Evolutionary conservation across 192 early-diverging fungal species (phyloP), one percentile per base, ranked within the genome.

Genomic region (Coemansia sp.): DNA sequence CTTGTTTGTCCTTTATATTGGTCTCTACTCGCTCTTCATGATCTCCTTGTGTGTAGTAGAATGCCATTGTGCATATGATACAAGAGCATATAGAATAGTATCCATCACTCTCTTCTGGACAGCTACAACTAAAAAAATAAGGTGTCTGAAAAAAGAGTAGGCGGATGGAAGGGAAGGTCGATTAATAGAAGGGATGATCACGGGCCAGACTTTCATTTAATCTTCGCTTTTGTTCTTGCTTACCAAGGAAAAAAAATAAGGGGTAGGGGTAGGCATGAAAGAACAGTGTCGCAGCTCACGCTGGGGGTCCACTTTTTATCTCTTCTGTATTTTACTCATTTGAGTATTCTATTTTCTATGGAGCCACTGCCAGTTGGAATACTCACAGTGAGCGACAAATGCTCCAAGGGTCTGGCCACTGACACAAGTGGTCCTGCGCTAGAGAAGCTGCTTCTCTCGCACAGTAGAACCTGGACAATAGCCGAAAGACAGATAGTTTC

Each of bases 361-460:
- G 38, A 44, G 70, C 4, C 64, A 18, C 7, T 58, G n/a, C 50
- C 65, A 7, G 73, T 71, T 0, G 78, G 73, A n/a, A 72, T 81
- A 18, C 66, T 81, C 12, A 83, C 69, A 66, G 87, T 90, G 34
- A 92, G 90, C 67, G 89, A 90, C 66, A 85, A 82, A 10, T 84
- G 86, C 18, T 78, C 83, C 7, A 31, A 31, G 14, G 85, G 88
- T 28, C 58, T 58, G 16, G 81, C 57, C 10, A 53, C 68, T 10
- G 90, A 92, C 24, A 84, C 68, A 16, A 91, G 89, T 60, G 90
- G 90, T 0, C 90, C 89, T 0, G 73, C 85, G 0, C 68, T 90
- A 14, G 67, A 69, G 62, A 54, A 38, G 28, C 76, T 41, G 52
- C 68, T 47, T 5, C 38, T 16, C 14, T 8, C 19, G 1, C 32